Evolutionary conservation across 345 rosid species (phyloP).

Genomic region (Eutrema japonicum): DNA sequence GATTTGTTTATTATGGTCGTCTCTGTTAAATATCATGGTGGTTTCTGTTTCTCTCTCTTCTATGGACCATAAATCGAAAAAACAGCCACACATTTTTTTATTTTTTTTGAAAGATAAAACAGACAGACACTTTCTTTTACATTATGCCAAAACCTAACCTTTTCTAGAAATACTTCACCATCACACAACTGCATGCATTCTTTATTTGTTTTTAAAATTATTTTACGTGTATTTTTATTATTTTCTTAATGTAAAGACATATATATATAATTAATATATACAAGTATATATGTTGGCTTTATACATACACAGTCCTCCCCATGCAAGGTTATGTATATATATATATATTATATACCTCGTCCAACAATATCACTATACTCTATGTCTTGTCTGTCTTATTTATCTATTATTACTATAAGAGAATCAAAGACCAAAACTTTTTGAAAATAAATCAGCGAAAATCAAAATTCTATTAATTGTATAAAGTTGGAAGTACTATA

Average conservation of each 20-base stretch:
- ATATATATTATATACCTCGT: constrained; percentile 31
- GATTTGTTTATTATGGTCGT: neutral
- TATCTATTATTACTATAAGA: constrained; percentile 19
- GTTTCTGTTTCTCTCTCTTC: constrained; percentile 11
- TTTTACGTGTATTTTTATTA: constrained; percentile 33
- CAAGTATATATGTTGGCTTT: constrained; percentile 15
- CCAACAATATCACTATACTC: constrained; percentile 26
- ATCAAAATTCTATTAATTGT: neutral
- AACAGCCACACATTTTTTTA: constrained; percentile 59
- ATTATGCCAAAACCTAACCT: constrained; percentile 60
- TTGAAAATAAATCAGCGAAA: neutral
- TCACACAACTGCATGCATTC: constrained; percentile 43
- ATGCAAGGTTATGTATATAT: constrained; percentile 27
- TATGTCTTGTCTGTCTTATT: constrained; percentile 23
- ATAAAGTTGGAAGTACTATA: constrained; percentile 31
- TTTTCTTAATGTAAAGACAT: neutral
- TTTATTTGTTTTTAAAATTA: constrained; percentile 12
- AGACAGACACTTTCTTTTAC: constrained; percentile 57
- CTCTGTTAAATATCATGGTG: constrained; percentile 23
- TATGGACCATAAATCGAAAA: constrained; percentile 47
- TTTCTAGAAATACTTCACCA: constrained; percentile 50
- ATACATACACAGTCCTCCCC: constrained; percentile 12
- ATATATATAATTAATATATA: neutral
- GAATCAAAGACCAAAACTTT: constrained; percentile 15
- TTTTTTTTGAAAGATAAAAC: neutral